Percentiles rank a stretch among this genome's conserved stretches.
Evolutionary conservation across 1,139 yeast species (phyloP).

Genomic region (Yamadazyma membranifaciens): DNA sequence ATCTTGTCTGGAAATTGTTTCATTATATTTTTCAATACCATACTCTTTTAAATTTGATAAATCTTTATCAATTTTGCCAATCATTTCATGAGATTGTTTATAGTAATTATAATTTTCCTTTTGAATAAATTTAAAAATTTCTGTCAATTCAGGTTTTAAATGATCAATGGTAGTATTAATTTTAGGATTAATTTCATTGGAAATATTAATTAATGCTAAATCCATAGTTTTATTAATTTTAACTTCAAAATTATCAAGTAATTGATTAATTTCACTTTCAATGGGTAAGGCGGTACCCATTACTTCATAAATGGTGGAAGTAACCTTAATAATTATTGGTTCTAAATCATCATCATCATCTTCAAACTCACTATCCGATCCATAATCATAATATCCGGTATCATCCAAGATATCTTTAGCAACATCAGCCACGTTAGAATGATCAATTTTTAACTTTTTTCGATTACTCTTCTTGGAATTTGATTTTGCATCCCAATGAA

Average conservation of each 20-base stretch:
- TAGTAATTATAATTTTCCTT: slow-evolving; percentile 43
- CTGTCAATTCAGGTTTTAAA: slow-evolving; percentile 37
- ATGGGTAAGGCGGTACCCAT: slow-evolving; percentile 10
- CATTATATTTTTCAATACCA: slow-evolving; percentile 28
- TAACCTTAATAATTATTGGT: slow-evolving; percentile 25
- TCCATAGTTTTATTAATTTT: slow-evolving; percentile 41
- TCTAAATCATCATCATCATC: slow-evolving; percentile 17
- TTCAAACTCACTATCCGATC: slow-evolving; percentile 9
- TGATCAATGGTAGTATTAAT: slow-evolving; percentile 31
- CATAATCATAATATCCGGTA: slow-evolving; percentile 12
- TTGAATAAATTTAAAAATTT: slow-evolving; percentile 42
- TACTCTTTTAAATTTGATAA: slow-evolving; percentile 41
- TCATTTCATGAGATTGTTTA: slow-evolving; percentile 43
- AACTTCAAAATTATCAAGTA: slow-evolving; percentile 31
- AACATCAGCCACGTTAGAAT: slow-evolving; percentile 18
- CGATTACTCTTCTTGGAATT: not conserved
- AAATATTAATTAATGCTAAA: slow-evolving; percentile 43
- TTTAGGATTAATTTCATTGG: slow-evolving; percentile 36
- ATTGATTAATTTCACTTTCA: slow-evolving; percentile 14
- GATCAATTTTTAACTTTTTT: slow-evolving; percentile 4
- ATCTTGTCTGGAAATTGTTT: slow-evolving; percentile 52
- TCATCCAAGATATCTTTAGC: slow-evolving; percentile 23
- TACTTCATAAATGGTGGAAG: slow-evolving; percentile 29
- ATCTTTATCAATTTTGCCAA: slow-evolving; percentile 50
- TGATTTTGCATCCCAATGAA: slow-evolving; percentile 16